phyloP scores from a whole-genome alignment of 106 monocot species.

The Dioscorea dumetorum region DNA sequence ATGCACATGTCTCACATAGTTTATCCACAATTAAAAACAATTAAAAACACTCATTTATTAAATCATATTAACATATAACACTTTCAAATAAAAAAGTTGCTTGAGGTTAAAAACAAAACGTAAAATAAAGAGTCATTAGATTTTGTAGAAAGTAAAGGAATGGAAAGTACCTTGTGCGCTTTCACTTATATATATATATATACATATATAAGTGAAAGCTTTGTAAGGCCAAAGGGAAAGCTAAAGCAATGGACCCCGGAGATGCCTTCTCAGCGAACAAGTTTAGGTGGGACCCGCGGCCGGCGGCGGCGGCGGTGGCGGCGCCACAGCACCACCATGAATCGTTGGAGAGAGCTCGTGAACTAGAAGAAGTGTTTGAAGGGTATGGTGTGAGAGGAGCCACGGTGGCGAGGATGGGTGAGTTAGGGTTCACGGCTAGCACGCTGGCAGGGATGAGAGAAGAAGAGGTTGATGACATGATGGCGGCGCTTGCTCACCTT shows the following conservation, averaged over 20 bases:
- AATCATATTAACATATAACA: too few species aligned
- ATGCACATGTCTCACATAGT: too few species aligned
- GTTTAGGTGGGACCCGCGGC: constrained; percentile 61
- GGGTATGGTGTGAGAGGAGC: constrained; percentile 67
- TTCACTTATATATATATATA: too few species aligned
- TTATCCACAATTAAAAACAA: too few species aligned
- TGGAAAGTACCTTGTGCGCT: too few species aligned
- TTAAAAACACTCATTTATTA: too few species aligned
- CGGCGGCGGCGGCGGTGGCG: background rate
- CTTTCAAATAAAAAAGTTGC: too few species aligned
- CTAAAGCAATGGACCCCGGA: constrained; percentile 40
- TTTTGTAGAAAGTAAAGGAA: too few species aligned
- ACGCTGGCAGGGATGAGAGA: constrained; percentile 84
- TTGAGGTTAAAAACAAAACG: too few species aligned
- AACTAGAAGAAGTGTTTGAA: constrained; percentile 71
- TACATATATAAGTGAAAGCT: too few species aligned
- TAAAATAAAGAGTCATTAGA: too few species aligned
- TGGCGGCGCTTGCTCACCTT: constrained; percentile 65
- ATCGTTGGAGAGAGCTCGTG: constrained; percentile 10
- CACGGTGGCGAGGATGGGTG: constrained; percentile 65
- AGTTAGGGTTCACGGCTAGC: constrained; percentile 81
- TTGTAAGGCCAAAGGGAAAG: background rate
- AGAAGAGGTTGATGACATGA: constrained; percentile 94
- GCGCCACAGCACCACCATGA: background rate
- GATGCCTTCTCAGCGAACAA: constrained; percentile 44